Evolutionary conservation across 345 rosid species (phyloP), one percentile per base, ranked within the genome.

Genomic region (Salix udensis): DNA sequence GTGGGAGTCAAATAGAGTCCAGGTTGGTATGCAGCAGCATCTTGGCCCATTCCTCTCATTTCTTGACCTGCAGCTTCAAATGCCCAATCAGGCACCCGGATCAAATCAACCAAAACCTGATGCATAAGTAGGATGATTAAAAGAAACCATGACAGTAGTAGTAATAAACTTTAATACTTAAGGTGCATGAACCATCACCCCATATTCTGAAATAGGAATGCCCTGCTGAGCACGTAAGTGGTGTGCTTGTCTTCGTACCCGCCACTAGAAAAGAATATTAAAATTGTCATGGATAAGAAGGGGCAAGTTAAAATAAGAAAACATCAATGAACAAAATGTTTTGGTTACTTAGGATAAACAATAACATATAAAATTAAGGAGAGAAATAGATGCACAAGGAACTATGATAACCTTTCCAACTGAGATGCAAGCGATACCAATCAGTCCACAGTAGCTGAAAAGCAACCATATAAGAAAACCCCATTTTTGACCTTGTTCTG

Each of bases 31-130:
- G 97, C 81, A 48, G 97, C 87, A 78, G 95, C 85, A 84, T 96
- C 98, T 85, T 90, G 96, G 62, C 94, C 92, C 89, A 94, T 90
- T 81, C 86, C 90, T 87, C 98, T 92, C 98, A 92, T 88, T 86
- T 96, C 99, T 88, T 94, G 99, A 80, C 98, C 97, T 8, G 99
- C 97, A 64, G 99, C 99, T 88, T 96, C 98, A 85, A 94, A 92
- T 82, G 99, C 97, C 99, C 99, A 96, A 77, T 90, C 97, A 58
- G 99, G 98, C 73, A 94, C 98, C 72, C 94, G 86, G 70, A 96
- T 81, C 97, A 96, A 90, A 88, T 94, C 99, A 71, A 94, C 94
- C 73, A 96, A 80, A 82, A 96, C 92, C 98, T 96, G 82, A 77
- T 61, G 39, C 78, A 74, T 40, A 71, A 34, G 74, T 0, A 24